Evolutionary conservation across 352 stramenopile genomes (phyloP), one percentile per base, ranked within the genome.

Genomic region (Phytopythium ostracodes): DNA sequence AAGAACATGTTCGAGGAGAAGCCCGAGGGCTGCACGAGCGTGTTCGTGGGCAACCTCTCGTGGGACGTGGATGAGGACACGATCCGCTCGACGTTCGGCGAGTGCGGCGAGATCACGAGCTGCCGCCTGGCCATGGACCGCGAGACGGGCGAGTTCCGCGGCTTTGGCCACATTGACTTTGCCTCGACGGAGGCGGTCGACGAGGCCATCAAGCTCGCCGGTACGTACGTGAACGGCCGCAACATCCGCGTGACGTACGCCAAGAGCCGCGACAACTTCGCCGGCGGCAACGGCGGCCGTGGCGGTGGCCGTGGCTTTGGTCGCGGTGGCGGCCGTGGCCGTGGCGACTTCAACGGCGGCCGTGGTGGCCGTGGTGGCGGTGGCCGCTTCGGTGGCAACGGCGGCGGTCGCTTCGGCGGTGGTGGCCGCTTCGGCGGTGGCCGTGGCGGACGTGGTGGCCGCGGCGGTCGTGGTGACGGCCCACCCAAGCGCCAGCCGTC

Each of bases 131-230:
- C 95, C 1, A 97, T 87, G 29, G 96, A 99, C 82, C 84, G 96
- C 58, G 97, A 99, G 73, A 99, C 94, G 47, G 96, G 96, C 40
- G 91, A 98, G 59, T 99, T 99, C 87, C 97, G 97, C 73, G 98
- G 98, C 49, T 99, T 99, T 72, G 97, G 96, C 36, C 96, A 99
- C 83, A 80, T 99, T 47, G 94, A 99, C 75, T 99, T 99, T 72
- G 87, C 62, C 2, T 76, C 97, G n/a, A 98, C 89, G 0, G 94
- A 99, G 60, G 83, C 86, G 38, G 97, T 98, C 0, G 94, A 98
- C 61, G 76, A 86, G 52, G 91, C 85, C 15, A 85, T 98, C 38
- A 94, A 94, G 63, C 82, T 99, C 58, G 88, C 92, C 6, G 97
- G 97, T 47, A 84, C 76, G 29, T 91, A 98, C 53, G 79, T 99